Evolutionary conservation across 2,329 filamentous ascomycete genomes (phyloP).

Genomic region (Fusarium sp.): DNA sequence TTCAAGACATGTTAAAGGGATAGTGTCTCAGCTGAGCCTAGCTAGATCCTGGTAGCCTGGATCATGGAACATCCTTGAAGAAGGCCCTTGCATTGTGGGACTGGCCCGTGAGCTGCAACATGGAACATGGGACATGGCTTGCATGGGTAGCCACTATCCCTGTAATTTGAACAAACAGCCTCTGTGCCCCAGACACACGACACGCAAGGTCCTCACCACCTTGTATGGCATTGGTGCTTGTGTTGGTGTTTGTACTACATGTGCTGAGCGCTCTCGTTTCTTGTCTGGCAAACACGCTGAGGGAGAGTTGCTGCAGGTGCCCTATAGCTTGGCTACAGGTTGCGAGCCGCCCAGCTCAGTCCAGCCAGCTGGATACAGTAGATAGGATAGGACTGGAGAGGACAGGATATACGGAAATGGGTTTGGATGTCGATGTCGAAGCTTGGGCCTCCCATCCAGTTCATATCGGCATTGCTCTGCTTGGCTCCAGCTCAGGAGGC

Average conservation of each 20-base stretch:
- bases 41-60: constrained; percentile 31
- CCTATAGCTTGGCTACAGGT: constrained; percentile 27
- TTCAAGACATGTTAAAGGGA: constrained; percentile 27
- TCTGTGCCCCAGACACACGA: constrained; percentile 17
- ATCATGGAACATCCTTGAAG: constrained; percentile 26
- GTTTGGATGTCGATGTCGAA: constrained; percentile 13
- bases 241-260: constrained; percentile 18
- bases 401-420: background rate
- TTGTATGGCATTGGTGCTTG: constrained; percentile 21
- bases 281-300: constrained; percentile 23
- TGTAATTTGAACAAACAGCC: constrained; percentile 34
- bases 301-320: constrained; percentile 32
- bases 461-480: constrained; percentile 30
- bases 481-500: constrained; percentile 4
- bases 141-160: constrained; percentile 23
- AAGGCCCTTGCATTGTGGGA: constrained; percentile 36
- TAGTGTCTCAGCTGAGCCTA: constrained; percentile 26
- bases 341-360: constrained; percentile 15
- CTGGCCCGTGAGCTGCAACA: constrained; percentile 34
- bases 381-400: background rate
- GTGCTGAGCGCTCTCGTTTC: constrained; percentile 15
- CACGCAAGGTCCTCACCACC: constrained; percentile 30
- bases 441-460: constrained; percentile 21
- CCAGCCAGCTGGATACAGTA: constrained; percentile 14
- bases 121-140: constrained; percentile 30